Evolutionary conservation across 441 rosid species (phyloP), one percentile per base, ranked within the genome.

Genomic region (Corymbia citriodora): DNA sequence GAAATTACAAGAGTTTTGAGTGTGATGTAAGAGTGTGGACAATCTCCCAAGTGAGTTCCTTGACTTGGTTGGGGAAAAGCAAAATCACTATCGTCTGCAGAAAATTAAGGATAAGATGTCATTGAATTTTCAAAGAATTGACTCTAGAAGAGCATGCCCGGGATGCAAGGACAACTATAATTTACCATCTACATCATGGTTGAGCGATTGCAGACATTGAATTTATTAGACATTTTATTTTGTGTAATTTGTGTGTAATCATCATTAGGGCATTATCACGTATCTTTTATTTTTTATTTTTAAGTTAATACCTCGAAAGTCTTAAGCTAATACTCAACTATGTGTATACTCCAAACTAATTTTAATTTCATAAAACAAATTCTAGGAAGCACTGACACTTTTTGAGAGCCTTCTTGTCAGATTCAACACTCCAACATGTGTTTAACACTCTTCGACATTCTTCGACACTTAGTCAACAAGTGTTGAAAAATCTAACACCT

Each of bases 281-380:
- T 36, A 49, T 19, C 15, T 14, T 36, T 18, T 31, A 36, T 31
- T n/a, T n/a, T n/a, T n/a, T 17, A 16, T 36, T 40, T 29, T 63
- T 1, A 7, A 45, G 17, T 74, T 23, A 79, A 45, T 79, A 40
- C 9, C 16, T 45, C 23, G 21, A 23, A 45, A 21, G 8, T 79
- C 15, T 2, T 2, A 40, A 25, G 21, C 1, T 74, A 10, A 5
- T 23, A 15, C 4, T 3, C 36, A 65, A n/a, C 2, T 16, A n/a
- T 3, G n/a, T 1, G 8, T 65, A 21, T 40, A 3, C 2, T 25
- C 15, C 3, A 74, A 23, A 3, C 16, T 21, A 40, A 40, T 74
- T 2, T 40, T 11, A 2, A 2, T 79, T 17, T 45, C 2, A 21
- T 12, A 40, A 40, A 79, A 40, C 45, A 40, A 40, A 40, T 40